Evolutionary conservation across 345 rosid genomes (phyloP).

Genomic region (Eutrema japonicum): DNA sequence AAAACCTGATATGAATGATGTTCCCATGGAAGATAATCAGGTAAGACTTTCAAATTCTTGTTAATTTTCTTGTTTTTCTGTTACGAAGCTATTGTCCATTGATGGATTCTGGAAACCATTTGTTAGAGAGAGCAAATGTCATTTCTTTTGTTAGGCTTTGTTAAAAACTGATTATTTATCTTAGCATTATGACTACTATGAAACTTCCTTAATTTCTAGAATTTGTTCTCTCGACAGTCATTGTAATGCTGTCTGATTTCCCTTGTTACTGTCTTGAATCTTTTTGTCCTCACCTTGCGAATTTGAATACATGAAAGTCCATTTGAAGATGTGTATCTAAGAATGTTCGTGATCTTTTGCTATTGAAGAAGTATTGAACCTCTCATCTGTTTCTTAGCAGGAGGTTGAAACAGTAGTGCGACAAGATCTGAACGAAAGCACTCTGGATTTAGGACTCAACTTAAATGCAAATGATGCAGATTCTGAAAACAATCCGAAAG

Average conservation of each 20-base stretch:
- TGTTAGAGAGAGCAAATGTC: background rate
- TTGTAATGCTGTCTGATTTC: background rate
- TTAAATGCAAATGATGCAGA: slow-evolving; percentile 55
- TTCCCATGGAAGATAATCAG: slow-evolving; percentile 73
- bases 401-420: slow-evolving; percentile 56
- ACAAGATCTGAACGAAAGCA: slow-evolving; percentile 95
- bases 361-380: background rate
- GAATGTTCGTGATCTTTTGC: background rate
- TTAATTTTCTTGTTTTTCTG: slow-evolving; percentile 11
- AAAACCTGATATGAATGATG: slow-evolving; percentile 81
- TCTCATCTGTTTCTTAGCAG: slow-evolving; percentile 47
- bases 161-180: background rate
- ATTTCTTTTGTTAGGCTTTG: slow-evolving; percentile 10
- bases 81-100: background rate
- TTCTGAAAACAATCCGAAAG: slow-evolving; percentile 43
- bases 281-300: background rate
- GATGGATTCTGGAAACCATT: background rate
- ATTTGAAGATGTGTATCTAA: background rate
- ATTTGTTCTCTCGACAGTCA: background rate
- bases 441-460: slow-evolving; percentile 73
- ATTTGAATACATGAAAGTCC: background rate
- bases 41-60: slow-evolving; percentile 41
- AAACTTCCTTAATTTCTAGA: background rate
- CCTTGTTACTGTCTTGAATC: background rate
- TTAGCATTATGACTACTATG: background rate